Evolutionary conservation across 768 basidiomycete species (phyloP), one percentile per base, ranked within the genome.

Genomic region (Neoboletus subvelutipes): DNA sequence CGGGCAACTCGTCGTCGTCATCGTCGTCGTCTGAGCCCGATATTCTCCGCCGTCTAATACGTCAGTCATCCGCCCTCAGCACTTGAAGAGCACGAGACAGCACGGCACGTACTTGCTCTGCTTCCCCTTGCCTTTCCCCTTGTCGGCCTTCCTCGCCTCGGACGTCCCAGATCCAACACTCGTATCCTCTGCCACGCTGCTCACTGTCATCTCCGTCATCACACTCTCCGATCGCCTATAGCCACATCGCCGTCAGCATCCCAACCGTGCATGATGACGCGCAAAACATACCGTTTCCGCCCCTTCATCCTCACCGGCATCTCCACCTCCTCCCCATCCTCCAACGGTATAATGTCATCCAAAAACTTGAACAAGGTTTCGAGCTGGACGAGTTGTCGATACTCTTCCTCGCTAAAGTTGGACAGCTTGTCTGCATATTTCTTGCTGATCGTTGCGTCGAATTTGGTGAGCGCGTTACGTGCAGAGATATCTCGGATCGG

Each of bases 371-470:
- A 92, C 28, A 89, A 64, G 0, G 82, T 79, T 40, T 83, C 79
- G 28, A 90, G 78, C 29, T 82, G 75, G 51, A 85, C 81, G 4
- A 91, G 75, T 53, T 86, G 77, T 56, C 86, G 75, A 56, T 83
- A 85, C 42, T 91, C 87, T 39, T 82, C 86, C 64, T 90, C 88
- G 57, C 79, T 83, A 68, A 92, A 87, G 56, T 80, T 80, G 57
- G 85, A 84, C 13, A 94, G 74, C 62, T 88, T 84, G 52, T 82
- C 78, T 37, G 84, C 82, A 59, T 86, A 93, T 64, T 84, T 86
- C 77, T 92, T 94, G 48, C 74, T 71, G 42, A 97, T 75, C 5
- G 75, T 57, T 0, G 78, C 68, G 33, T 90, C 85, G 66, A 96
- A 94, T 59, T 85, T 86, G 24, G 71, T 74, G 49, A 96, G 77